phyloP scores from a whole-genome alignment of 129 eudicot genomes.

The Calendula officinalis region DNA sequence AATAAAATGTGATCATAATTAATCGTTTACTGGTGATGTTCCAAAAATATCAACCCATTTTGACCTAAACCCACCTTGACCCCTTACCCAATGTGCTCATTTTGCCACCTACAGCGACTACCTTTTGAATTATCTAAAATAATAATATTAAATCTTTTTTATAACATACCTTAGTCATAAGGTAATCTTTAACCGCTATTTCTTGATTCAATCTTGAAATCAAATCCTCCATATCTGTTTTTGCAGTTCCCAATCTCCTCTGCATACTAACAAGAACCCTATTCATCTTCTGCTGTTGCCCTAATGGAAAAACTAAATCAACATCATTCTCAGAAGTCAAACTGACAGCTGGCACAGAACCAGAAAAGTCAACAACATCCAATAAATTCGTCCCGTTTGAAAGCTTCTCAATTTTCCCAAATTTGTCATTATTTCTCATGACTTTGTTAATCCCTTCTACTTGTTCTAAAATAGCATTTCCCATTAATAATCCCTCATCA shows the following conservation, averaged over 20 bases:
- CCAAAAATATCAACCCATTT: too few species aligned
- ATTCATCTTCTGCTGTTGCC: conserved; percentile 73
- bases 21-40: too few species aligned
- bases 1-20: too few species aligned
- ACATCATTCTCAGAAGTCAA: conserved; percentile 37
- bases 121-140: too few species aligned
- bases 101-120: too few species aligned
- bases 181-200: conserved; percentile 91
- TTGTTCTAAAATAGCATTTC: conserved; percentile 86
- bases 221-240: conserved; percentile 97
- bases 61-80: too few species aligned
- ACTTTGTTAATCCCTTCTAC: conserved; percentile 49
- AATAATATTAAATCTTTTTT: neutral
- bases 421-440: conserved; percentile 27
- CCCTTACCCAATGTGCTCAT: too few species aligned
- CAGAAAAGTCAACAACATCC: conserved; percentile 50
- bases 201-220: conserved; percentile 91
- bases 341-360: conserved; percentile 38
- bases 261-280: conserved; percentile 73
- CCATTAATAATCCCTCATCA: conserved; percentile 93
- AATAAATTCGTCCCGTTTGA: conserved; percentile 59
- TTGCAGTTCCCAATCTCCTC: conserved; percentile 80
- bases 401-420: conserved; percentile 46
- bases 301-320: conserved; percentile 60
- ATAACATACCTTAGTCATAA: conserved; percentile 71